Percentiles rank a stretch among this genome's conserved stretches.
phyloP scores from a whole-genome alignment of 1,284 basidiomycete species.

The Limonomyces culmigenus region DNA sequence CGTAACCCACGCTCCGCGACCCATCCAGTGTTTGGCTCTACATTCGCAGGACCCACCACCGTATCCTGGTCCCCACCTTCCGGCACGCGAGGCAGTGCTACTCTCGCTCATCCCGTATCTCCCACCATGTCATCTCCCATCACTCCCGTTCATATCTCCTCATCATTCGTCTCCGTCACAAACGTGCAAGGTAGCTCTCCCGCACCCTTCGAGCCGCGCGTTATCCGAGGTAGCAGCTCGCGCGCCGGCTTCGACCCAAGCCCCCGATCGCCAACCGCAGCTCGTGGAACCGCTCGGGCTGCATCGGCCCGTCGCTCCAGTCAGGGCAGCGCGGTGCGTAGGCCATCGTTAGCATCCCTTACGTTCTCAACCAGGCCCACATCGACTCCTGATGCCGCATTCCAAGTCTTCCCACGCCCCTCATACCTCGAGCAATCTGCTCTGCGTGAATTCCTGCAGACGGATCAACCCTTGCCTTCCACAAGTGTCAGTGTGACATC shows the following conservation, averaged over 20 bases:
- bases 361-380: not conserved
- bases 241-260: not conserved
- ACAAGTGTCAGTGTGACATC: slow-evolving; percentile 11
- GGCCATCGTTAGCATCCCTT: not conserved
- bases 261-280: not conserved
- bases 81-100: too few species aligned
- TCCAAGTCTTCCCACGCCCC: slow-evolving; percentile 40
- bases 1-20: too few species aligned
- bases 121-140: too few species aligned
- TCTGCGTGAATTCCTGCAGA: slow-evolving; percentile 47
- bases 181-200: too few species aligned
- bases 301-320: not conserved
- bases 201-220: not conserved
- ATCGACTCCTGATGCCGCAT: not conserved
- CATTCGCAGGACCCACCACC: too few species aligned
- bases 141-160: too few species aligned
- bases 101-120: too few species aligned
- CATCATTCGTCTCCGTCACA: too few species aligned
- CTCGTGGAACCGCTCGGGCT: not conserved
- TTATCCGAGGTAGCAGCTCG: not conserved
- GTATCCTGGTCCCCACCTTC: too few species aligned
- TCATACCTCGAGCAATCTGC: slow-evolving; percentile 61
- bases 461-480: slow-evolving; percentile 28
- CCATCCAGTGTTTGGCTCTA: too few species aligned
- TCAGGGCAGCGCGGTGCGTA: not conserved